Base-by-base conservation (phyloP, 169 alveolate genomes). In the Plasmodium coatneyi region DNA sequence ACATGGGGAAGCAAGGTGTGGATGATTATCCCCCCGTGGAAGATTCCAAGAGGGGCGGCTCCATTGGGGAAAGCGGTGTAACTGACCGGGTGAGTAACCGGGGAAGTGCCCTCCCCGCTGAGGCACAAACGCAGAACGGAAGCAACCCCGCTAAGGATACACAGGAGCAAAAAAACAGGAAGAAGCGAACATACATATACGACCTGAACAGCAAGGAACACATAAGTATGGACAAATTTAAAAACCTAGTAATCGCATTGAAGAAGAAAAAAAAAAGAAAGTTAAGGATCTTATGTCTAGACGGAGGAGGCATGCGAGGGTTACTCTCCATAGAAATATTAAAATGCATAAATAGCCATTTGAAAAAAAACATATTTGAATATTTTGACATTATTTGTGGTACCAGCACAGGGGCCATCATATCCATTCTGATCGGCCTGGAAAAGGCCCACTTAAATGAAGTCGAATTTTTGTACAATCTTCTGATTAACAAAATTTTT, bases 221-320 rank as follows among this genome's bases (percentile, higher is more conserved):
- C 78, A 49, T 86, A 82, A 36, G 72, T 86, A 28, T 91, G 54
- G 80, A 80, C 71, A 89, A 93, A 95, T 81, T 84, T 76, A 43
- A 52, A 72, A 49, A 78, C 36, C 32, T 34, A 5, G 54, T 95
- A 92, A 92, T 66, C 82, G 41, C 81, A 12, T 46, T 95, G 80
- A 86, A 95, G 56, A 81, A 34, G 12, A 60, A 92, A 71, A 84
- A 93, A 84, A 92, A 92, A 80, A 78, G 97, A 14, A 96, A 96
- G 28, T 90, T 97, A 72, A 91, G 98, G 22, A 95, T 97, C 6
- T 94, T 97, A 41, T 92, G 96, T 70, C 71, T 97, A 0, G 98
- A 97, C 80, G 98, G 98, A 7, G 98, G 98, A 7, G 98, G 98
- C 43, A 92, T 97, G 2, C 92, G 97, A 84, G 98, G 98, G 5